phyloP scores from a whole-genome alignment of 164 flowering plant species.

The Aristolochia fimbriata region DNA sequence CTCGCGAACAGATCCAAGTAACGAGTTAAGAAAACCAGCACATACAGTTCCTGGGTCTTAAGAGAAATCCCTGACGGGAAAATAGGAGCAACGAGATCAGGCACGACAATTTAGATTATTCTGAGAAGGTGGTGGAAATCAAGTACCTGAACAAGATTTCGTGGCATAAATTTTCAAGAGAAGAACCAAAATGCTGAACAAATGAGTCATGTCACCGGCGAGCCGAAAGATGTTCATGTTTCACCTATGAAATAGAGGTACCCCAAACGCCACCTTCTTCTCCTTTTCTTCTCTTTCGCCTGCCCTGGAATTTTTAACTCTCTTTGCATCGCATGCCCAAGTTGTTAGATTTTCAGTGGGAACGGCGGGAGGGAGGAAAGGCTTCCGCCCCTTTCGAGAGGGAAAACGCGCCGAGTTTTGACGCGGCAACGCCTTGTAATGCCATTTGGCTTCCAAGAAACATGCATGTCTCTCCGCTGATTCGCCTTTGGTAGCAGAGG shows the following conservation, averaged over 20 bases:
- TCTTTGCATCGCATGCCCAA: no score
- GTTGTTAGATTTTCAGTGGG: no score
- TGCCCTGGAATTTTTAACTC: no score
- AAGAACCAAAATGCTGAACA: constrained; percentile 61
- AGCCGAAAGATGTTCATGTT: constrained; percentile 80
- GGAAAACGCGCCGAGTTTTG: no score
- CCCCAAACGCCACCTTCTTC: no score
- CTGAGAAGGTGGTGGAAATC: background rate
- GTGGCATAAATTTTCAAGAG: constrained; percentile 92
- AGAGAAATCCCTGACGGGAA: constrained; percentile 59
- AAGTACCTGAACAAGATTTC: constrained; percentile 75
- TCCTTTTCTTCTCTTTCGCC: no score
- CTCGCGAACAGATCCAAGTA: constrained; percentile 78
- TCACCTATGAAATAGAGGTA: background rate
- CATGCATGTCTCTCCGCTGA: no score
- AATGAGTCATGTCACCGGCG: constrained; percentile 82
- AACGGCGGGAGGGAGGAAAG: no score
- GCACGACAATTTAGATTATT: background rate
- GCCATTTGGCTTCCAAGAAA: no score
- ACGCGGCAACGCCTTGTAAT: no score
- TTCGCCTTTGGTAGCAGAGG: no score
- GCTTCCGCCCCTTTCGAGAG: no score
- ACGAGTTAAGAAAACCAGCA: constrained; percentile 65
- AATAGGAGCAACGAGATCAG: background rate
- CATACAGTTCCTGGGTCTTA: constrained; percentile 89